Evolutionary conservation across 208 protist species (phyloP), one percentile per base, ranked within the genome.

Genomic region (Lotmaria passim): DNA sequence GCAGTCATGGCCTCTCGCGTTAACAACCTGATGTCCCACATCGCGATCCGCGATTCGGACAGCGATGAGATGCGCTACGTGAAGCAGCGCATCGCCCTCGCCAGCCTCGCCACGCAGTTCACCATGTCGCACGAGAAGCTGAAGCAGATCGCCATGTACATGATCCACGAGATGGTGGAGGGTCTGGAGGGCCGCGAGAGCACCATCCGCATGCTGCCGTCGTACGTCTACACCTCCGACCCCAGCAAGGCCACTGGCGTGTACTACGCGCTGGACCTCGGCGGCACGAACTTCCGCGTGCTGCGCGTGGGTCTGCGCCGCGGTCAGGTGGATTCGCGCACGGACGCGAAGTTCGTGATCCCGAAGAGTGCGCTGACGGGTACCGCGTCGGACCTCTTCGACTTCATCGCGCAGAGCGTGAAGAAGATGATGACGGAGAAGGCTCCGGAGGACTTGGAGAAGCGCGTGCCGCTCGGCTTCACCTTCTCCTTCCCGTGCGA

Each of bases 401-500:
- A 80, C 66, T 96, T 97, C 69, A 92, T 97, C 56, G 91, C 90
- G 24, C 58, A 74, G 39, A 90, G 79, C 60, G 84, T 97, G 69
- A 81, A 82, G 69, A 79, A 80, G 69, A 82, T 81, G 67, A 85
- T 89, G 73, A 44, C 72, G 46, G 75, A 77, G 61, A 82, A 81
- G 46, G 85, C 78, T 26, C 83, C 83, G 24, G 81, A 92, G 65
- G 86, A 92, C 68, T 60, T 91, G 58, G 68, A 79, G 24, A 78
- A 78, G 52, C 75, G 62, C 33, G 75, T 93, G 28, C 82, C 79
- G 15, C 82, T 97, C 30, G 94, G 93, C 56, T 98, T 98, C 82
- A 98, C 94, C 51, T 98, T 98, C 85, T 93, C 83, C 60, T 98
- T 98, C 79, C 90, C 93, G n/a, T 79, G 78, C 19, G 71, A 95